A percentile compares a stretch with the other conserved stretches of the same genome.
Evolutionary conservation across 495 filamentous ascomycete genomes (phyloP).

Genomic region (Staphylotrichum tortipilum): DNA sequence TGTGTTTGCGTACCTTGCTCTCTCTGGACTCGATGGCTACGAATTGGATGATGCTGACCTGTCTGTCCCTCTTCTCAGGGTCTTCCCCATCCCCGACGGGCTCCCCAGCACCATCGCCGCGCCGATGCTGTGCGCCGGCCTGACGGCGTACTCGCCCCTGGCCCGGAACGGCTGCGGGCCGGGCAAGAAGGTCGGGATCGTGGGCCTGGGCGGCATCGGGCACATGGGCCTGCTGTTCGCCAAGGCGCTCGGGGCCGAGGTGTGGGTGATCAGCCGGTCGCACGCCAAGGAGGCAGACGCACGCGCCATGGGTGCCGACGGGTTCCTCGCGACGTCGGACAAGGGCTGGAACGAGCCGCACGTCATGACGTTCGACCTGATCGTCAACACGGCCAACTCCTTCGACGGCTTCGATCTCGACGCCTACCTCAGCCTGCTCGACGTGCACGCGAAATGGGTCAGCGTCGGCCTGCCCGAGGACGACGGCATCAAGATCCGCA

Average conservation of each 20-base stretch:
- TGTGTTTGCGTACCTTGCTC: slow-evolving; percentile 9
- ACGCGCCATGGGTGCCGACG: slow-evolving; percentile 59
- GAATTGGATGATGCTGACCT: no score
- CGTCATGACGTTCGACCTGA: slow-evolving; percentile 50
- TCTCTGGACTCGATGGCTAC: no score
- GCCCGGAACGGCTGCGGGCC: slow-evolving; percentile 64
- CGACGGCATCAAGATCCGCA: slow-evolving; percentile 63
- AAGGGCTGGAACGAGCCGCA: slow-evolving; percentile 55
- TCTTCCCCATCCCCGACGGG: slow-evolving; percentile 71
- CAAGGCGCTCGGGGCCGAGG: slow-evolving; percentile 61
- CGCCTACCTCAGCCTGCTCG: slow-evolving; percentile 68
- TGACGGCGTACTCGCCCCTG: slow-evolving; percentile 73
- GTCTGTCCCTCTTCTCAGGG: slow-evolving; percentile 26
- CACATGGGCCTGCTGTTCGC: slow-evolving; percentile 67
- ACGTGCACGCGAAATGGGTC: slow-evolving; percentile 76
- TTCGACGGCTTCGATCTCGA: slow-evolving; percentile 49
- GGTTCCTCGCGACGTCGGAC: slow-evolving; percentile 59
- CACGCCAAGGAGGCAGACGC: slow-evolving; percentile 64
- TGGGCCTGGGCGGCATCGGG: slow-evolving; percentile 63
- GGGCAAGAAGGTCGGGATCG: slow-evolving; percentile 74
- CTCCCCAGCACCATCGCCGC: slow-evolving; percentile 60
- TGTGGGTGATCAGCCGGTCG: slow-evolving; percentile 60
- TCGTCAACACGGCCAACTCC: slow-evolving; percentile 49
- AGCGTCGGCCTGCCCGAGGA: slow-evolving; percentile 78
- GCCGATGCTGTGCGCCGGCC: slow-evolving; percentile 83